Base-by-base conservation (phyloP, 192 early-diverging fungal species). In the Obelidium mucronatum region DNA sequence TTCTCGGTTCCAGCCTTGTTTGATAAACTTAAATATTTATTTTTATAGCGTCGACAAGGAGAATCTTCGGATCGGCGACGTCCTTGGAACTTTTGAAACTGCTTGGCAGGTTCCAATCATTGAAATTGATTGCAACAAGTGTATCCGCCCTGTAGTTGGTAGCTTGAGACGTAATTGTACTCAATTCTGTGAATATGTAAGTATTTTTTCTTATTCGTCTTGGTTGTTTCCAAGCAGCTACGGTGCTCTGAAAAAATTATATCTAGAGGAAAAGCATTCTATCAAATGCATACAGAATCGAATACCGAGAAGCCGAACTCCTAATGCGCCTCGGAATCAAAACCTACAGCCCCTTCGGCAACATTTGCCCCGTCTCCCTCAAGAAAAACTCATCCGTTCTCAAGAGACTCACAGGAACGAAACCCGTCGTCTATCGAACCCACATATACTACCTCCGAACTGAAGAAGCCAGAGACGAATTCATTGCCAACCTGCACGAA, bases 281-380 rank as follows among this genome's bases (percentile, higher is more conserved):
- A 26, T 82, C 75, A 5, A 83, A 55, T 44, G 83, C 80, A 1
- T 54, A 54, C 13, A 53, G 24, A n/a, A 48, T 78, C n/a, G 77
- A 78, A 31, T 77, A 65, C 37, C 39, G 42, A 2, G 64, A 81
- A 33, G 81, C 87, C 2, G 78, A 77, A 35, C 40, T 73, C 37
- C 73, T 83, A 2, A 36, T 88, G 22, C 42, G 80, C 6, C 60
- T 78, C 1, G 87, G 87, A 1, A 72, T 84, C 63, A 86, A 84
- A 67, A 51, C 44, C 22, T 84, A 79, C 67, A 85, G 83, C 73
- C 36, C 36, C 19, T 83, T 88, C 65, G 67, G 80, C 30, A 74
- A 81, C 28, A 75, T 82, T 37, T 88, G 87, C 64, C 87, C 87
- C 8, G 85, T 88, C 28, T 58, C 80, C 8, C 31, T 83, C 28